Base-by-base conservation (phyloP, 179 eudicot genomes). In the Sideroxylon spinosum region DNA sequence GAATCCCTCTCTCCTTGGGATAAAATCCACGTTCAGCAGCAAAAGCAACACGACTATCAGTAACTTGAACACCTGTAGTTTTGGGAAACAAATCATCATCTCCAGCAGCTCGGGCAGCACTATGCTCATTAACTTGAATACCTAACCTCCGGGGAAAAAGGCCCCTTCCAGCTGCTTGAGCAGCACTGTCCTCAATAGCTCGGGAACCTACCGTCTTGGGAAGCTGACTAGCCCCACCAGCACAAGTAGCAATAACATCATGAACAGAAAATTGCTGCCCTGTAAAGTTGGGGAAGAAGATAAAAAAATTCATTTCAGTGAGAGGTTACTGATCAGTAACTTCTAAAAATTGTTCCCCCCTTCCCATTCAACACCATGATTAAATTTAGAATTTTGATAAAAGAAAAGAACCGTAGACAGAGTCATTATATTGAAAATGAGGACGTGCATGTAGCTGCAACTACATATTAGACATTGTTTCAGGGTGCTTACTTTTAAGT, bases 81-180 rank as follows among this genome's bases (percentile, higher is more conserved):
- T 68, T 70, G 67, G 87, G 85, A 76, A 85, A 80, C 55, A 46
- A 57, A 67, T 48, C 75, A 65, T 19, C 57, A 65, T 19, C 49
- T 23, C 56, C 71, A 59, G 67, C 71, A 55, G 85, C 76, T 70
- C 52, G 82, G 73, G 62, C n/a, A 48, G 59, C 52, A 56, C 67
- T 26, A 55, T 60, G 57, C 44, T 29, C 63, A 11, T 67, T 5
- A 59, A 73, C 22, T 59, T 67, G 86, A 25, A 71, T 12, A 13
- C 66, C 56, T 2, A 49, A 59, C 75, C 71, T 73, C 32, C 53
- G 48, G 49, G 86, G 81, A 53, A 53, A 37, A 19, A 48, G 49
- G 55, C 60, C 50, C 71, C 44, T 53, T 55, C 32, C 72, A 52
- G 67, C 67, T 46, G 85, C 52, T 49, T 53, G 78, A 70, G 55